These are phyloP conservation scores for Plasmodium vinckei DNA, from an alignment of 169 alveolate species.

Conservation along the genomic window DNA sequence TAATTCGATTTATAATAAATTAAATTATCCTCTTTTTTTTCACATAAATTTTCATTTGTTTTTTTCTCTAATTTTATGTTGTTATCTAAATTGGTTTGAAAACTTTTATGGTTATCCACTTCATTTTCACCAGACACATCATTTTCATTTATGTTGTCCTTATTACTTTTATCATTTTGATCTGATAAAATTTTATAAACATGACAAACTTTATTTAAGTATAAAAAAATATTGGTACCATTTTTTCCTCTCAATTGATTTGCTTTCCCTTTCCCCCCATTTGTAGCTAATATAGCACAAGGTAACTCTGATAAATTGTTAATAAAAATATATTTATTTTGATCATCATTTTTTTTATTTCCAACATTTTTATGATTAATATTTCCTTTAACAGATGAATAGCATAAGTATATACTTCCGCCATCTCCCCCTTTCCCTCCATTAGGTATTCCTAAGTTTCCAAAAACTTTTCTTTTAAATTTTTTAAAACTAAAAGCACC, in stretches of 20 bases:
- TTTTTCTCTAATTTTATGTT: not conserved
- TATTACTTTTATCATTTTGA: not conserved
- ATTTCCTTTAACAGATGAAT: constrained; percentile 8
- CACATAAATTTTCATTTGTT: not conserved
- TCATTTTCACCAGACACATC: not conserved
- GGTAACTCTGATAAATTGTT: constrained; percentile 52
- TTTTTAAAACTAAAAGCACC: constrained; percentile 55
- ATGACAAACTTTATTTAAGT: constrained; percentile 58
- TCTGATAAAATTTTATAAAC: constrained; percentile 21
- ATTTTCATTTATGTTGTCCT: not conserved
- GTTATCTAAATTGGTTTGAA: not conserved
- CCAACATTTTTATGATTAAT: not conserved
- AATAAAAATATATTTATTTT: constrained; percentile 32
- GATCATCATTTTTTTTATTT: constrained; percentile 14
- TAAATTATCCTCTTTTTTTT: not conserved
- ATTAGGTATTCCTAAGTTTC: constrained; percentile 68
- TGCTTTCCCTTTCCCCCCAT: constrained; percentile 50
- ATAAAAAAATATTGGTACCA: constrained; percentile 42
- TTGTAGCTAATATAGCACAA: constrained; percentile 33
- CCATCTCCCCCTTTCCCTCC: constrained; percentile 76
- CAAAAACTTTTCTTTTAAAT: constrained; percentile 58
- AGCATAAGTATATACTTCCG: constrained; percentile 53
- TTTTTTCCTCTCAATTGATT: constrained; percentile 61
- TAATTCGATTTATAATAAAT: constrained; percentile 5
- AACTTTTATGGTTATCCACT: not conserved